Evolutionary conservation across 2,329 filamentous ascomycete species (phyloP).

Genomic region (Bipolaris sorokiniana): DNA sequence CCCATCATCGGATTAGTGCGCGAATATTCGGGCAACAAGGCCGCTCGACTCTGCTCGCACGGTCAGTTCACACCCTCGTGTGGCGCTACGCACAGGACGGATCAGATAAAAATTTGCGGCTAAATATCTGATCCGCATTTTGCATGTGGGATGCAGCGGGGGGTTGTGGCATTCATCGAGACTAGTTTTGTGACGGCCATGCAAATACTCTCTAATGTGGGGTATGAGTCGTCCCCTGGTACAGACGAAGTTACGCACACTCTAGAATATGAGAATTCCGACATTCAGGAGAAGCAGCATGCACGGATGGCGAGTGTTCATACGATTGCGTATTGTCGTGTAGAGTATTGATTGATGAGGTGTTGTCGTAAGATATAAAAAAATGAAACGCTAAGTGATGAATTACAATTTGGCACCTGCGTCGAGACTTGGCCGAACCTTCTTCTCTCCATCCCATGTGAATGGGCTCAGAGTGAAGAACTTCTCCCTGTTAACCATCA

Average conservation of each 20-base stretch:
- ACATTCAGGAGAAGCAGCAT: neutral
- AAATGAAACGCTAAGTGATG: neutral
- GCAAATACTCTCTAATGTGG: slow-evolving; percentile 8
- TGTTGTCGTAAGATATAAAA: slow-evolving; percentile 1
- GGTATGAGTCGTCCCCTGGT: neutral
- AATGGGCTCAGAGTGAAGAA: slow-evolving; percentile 73
- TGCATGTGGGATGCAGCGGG: slow-evolving; percentile 17
- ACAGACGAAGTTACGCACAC: neutral
- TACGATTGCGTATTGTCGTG: neutral
- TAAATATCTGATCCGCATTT: slow-evolving; percentile 46
- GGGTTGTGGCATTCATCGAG: neutral
- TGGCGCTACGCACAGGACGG: slow-evolving; percentile 12
- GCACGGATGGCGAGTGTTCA: neutral
- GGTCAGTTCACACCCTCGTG: neutral
- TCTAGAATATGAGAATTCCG: neutral
- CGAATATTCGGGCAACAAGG: slow-evolving; percentile 24
- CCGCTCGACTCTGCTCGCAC: neutral
- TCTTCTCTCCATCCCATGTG: slow-evolving; percentile 47
- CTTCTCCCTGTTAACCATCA: slow-evolving; percentile 68
- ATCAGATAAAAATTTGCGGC: slow-evolving; percentile 23
- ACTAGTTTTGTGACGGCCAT: neutral
- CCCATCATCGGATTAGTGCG: neutral
- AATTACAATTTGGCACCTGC: slow-evolving; percentile 41
- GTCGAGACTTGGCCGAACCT: slow-evolving; percentile 44
- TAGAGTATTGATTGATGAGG: neutral